A percentile compares a stretch with the other conserved stretches of the same genome.
Evolutionary conservation across 257 asterid genomes (phyloP).

Genomic region (Solanum commersonii): DNA sequence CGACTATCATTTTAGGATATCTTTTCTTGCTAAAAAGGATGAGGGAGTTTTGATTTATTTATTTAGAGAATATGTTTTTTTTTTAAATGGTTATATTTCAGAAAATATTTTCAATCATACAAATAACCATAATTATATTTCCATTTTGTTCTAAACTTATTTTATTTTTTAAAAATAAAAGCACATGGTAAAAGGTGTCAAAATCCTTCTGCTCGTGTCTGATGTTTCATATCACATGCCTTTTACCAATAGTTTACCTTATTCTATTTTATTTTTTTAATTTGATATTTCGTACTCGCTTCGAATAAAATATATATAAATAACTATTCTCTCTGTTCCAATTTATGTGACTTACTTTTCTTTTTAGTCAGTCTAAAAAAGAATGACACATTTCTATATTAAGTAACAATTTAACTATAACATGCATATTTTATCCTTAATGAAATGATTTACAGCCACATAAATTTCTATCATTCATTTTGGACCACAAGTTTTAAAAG

Average conservation of each 20-base stretch:
- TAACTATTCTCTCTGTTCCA: not conserved
- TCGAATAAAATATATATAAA: not conserved
- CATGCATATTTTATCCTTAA: too few species aligned
- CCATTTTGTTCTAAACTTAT: not conserved
- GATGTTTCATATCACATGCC: not conserved
- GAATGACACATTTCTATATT: too few species aligned
- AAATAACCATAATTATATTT: not conserved
- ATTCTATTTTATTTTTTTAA: not conserved
- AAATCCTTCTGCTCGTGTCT: not conserved
- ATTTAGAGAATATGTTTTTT: not conserved
- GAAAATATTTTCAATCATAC: not conserved
- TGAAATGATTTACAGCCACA: too few species aligned
- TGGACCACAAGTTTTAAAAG: too few species aligned
- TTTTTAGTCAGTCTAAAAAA: too few species aligned
- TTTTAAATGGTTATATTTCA: not conserved
- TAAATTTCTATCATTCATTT: too few species aligned
- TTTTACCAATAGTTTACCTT: not conserved
- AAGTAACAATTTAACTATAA: too few species aligned
- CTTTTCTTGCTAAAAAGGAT: not conserved
- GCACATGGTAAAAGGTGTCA: slow-evolving; percentile 2
- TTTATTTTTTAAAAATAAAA: not conserved
- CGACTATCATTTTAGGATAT: too few species aligned
- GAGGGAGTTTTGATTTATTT: too few species aligned
- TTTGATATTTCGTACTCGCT: fast-evolving
- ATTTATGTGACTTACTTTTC: too few species aligned